Base-by-base conservation (phyloP, 805 yeast species). In the Starmerella bombicola region DNA sequence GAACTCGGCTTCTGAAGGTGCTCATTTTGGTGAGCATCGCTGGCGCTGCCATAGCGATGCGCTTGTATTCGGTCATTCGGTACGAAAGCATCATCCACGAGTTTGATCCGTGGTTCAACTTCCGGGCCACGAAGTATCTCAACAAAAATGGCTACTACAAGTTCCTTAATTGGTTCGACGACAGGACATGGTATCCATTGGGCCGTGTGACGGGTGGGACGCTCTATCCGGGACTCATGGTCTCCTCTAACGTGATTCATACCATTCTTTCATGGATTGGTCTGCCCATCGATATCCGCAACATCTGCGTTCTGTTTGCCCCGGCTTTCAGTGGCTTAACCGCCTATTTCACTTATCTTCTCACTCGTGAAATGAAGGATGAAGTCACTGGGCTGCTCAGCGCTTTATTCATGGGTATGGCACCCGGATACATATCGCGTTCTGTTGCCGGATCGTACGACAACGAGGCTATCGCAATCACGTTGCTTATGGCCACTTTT, bases 121-220 rank as follows among this genome's bases (percentile, higher is more conserved):
- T 74, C 67, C 69, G 98, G 50, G 98, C 98, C 33, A 82, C 98
- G n/a, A 80, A 81, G 61, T 84, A 83, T 61, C 70, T 91, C 50
- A 93, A 84, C 23, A 67, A 73, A 33, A 76, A 84, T 56, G 78
- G 91, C 5, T 88, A 75, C 61, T 80, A 85, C 67, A 86, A 85
- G 51, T 93, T 91, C 57, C 70, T 93, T 56, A 91, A 91, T 61
- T 91, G 98, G 98, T 91, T 91, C 56, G 98, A 91, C 60, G 96
- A 88, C 60, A 75, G 95, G 58, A 88, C 98, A 16, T 91, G 99
- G 99, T 91, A 91, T 61, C 99, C 99, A 16, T 69, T 91, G 51
- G 99, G 99, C 17, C 74, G 99, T 65, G 98, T 91, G 56, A 91
- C 98, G 10, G 99, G 99, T 53, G 98, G 99, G 43, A 93, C 98